Percentiles rank a stretch among this genome's conserved stretches.
Evolutionary conservation across 352 stramenopile species (phyloP).

Genomic region (Pythium brachiatum): DNA sequence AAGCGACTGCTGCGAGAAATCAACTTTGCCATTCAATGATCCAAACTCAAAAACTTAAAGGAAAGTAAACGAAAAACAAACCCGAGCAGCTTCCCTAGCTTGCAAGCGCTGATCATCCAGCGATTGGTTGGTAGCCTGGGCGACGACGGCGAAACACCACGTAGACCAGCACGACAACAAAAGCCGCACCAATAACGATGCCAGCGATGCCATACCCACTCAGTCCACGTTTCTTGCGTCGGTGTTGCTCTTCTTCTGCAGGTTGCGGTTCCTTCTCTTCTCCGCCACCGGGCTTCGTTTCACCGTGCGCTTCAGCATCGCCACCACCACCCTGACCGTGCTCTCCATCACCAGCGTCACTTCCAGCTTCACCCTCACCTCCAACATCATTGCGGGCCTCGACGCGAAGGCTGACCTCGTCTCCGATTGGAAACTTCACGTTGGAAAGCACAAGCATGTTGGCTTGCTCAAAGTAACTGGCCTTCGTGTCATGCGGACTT

Average conservation of each 20-base stretch:
- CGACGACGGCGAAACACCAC: slow-evolving; percentile 40
- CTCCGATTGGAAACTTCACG: slow-evolving; percentile 41
- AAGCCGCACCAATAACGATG: slow-evolving; percentile 40
- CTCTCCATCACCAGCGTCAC: not conserved
- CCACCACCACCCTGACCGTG: not conserved
- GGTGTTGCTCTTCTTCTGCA: slow-evolving; percentile 15
- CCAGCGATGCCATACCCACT: slow-evolving; percentile 37
- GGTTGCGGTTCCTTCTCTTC: slow-evolving; percentile 13
- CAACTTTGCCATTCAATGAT: slow-evolving; percentile 1
- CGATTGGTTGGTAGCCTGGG: slow-evolving; percentile 49
- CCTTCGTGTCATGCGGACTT: slow-evolving; percentile 25
- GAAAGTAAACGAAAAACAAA: slow-evolving; percentile 6
- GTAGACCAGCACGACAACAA: slow-evolving; percentile 40
- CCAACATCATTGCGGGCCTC: slow-evolving; percentile 9
- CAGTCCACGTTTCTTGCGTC: slow-evolving; percentile 18
- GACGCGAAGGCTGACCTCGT: slow-evolving; percentile 48
- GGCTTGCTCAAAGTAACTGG: slow-evolving; percentile 66
- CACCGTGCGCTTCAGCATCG: slow-evolving; percentile 5
- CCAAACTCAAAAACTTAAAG: not conserved
- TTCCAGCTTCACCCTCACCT: not conserved
- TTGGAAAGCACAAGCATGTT: slow-evolving; percentile 56
- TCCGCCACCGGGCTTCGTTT: slow-evolving; percentile 14
- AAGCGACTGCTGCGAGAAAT: slow-evolving; percentile 1
- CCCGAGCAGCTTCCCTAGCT: not conserved
- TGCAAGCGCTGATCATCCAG: slow-evolving; percentile 1